Evolutionary conservation across 352 stramenopile genomes (phyloP).

Genomic region (Blastocystis sp.): DNA sequence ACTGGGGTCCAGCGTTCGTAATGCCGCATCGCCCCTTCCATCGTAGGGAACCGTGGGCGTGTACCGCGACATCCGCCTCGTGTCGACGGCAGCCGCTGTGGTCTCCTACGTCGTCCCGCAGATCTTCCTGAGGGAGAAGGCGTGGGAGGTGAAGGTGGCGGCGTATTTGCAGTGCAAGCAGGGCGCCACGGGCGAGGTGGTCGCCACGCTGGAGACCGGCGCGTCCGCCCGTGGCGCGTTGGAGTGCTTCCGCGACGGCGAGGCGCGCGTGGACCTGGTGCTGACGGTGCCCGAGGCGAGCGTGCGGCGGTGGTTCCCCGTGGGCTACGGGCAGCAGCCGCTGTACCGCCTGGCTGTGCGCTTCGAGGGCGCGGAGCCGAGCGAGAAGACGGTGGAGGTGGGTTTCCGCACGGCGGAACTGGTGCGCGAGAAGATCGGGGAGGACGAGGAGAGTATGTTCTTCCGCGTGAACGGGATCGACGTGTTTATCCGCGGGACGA

Average conservation of each 20-base stretch:
- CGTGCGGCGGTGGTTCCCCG: constrained; percentile 34
- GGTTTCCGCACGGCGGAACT: constrained; percentile 56
- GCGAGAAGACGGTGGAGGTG: constrained; percentile 15
- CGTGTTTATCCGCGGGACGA: constrained; percentile 63
- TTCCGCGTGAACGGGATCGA: constrained; percentile 68
- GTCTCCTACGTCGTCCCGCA: constrained; percentile 14
- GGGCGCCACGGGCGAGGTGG: background rate
- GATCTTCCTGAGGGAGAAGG: constrained; percentile 7
- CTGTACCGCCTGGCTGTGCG: background rate
- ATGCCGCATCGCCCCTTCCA: background rate
- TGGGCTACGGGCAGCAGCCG: constrained; percentile 42
- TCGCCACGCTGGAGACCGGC: background rate
- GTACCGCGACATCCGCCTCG: constrained; percentile 31
- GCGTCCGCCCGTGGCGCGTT: background rate
- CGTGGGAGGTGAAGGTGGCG: constrained; percentile 26
- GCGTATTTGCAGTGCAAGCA: constrained; percentile 29
- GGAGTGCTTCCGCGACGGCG: background rate
- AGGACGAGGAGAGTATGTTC: constrained; percentile 65
- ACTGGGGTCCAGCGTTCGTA: constrained; percentile 76
- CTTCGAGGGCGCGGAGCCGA: background rate
- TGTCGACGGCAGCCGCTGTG: background rate
- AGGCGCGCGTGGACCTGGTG: constrained; percentile 7
- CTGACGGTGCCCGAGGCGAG: background rate
- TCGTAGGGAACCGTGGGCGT: constrained; percentile 42
- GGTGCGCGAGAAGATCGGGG: constrained; percentile 56